Conservation (phyloP, 1,139 yeast genomes). For the Saccharomyces hybrid region DNA sequence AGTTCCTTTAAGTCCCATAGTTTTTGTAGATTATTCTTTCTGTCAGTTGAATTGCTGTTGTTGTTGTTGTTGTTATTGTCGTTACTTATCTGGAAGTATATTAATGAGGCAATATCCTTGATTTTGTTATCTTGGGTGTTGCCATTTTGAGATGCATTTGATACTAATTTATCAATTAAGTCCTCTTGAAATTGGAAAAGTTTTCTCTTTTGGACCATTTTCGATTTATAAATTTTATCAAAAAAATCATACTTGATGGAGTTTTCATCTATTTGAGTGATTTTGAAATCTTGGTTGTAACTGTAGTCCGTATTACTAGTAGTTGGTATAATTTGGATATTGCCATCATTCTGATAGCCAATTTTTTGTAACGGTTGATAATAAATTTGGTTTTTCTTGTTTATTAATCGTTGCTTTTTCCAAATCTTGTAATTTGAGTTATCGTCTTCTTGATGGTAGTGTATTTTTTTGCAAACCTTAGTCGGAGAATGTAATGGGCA, state of each 20-base stretch:
- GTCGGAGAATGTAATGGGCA: slow-evolving; percentile 73
- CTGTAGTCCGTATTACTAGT: slow-evolving; percentile 31
- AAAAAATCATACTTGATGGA: slow-evolving; percentile 72
- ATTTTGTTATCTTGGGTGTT: slow-evolving; percentile 2
- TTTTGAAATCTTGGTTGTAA: slow-evolving; percentile 33
- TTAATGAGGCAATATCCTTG: slow-evolving; percentile 18
- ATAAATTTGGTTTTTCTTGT: slow-evolving; percentile 44
- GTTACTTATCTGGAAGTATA: slow-evolving; percentile 19
- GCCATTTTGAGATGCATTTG: slow-evolving; percentile 3
- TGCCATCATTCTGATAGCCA: slow-evolving; percentile 59
- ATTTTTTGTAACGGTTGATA: slow-evolving; percentile 51
- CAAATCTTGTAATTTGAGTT: slow-evolving; percentile 31
- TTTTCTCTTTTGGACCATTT: slow-evolving; percentile 17
- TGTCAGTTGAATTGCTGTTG: slow-evolving; percentile 2
- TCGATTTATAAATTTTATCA: slow-evolving; percentile 37
- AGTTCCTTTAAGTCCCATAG: slow-evolving; percentile 33
- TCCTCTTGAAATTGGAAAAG: slow-evolving; percentile 23
- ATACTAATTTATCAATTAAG: slow-evolving; percentile 25
- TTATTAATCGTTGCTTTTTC: slow-evolving; percentile 33
- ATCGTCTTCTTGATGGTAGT: slow-evolving; percentile 28
- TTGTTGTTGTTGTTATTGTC: not conserved
- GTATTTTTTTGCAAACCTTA: not conserved
- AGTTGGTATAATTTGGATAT: slow-evolving; percentile 47
- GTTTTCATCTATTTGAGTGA: slow-evolving; percentile 48
- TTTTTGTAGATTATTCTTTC: slow-evolving; percentile 19